Conservation (phyloP, 352 stramenopile genomes). For the Globisporangium solare region DNA sequence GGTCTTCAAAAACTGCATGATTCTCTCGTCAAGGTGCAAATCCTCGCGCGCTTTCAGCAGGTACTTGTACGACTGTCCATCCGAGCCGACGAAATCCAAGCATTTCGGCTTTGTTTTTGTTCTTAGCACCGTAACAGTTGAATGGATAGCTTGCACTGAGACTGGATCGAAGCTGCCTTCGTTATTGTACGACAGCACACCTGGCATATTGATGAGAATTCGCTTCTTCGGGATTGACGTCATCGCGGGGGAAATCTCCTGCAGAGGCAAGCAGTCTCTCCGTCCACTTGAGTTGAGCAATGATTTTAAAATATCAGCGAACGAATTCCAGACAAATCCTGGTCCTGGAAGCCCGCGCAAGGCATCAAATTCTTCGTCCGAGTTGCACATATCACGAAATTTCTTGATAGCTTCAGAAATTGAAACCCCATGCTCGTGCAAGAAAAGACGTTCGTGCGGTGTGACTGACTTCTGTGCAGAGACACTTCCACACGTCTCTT, state of each 20-base stretch:
- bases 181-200: slow-evolving; percentile 18
- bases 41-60: slow-evolving; percentile 87
- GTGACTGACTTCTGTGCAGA: slow-evolving; percentile 30
- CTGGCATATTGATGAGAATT: slow-evolving; percentile 54
- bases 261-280: slow-evolving; percentile 48
- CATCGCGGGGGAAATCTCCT: slow-evolving; percentile 73
- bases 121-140: slow-evolving; percentile 48
- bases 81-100: slow-evolving; percentile 67
- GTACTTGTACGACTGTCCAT: slow-evolving; percentile 73
- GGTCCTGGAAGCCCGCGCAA: slow-evolving; percentile 13
- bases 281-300: slow-evolving; percentile 35
- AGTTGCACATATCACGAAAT: slow-evolving; percentile 41
- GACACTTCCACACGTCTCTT: slow-evolving; percentile 49
- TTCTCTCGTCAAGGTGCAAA: slow-evolving; percentile 82
- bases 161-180: slow-evolving; percentile 17
- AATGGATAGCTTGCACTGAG: slow-evolving; percentile 32
- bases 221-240: slow-evolving; percentile 33
- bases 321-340: slow-evolving; percentile 52
- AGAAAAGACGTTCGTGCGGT: slow-evolving; percentile 70
- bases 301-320: slow-evolving; percentile 69
- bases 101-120: slow-evolving; percentile 88
- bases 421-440: slow-evolving; percentile 47
- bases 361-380: slow-evolving; percentile 12
- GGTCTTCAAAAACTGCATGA: slow-evolving; percentile 86
- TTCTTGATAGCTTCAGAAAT: slow-evolving; percentile 43